Evolutionary conservation across 2,329 filamentous ascomycete species (phyloP).

Genomic region (Blastomyces gilchristii): DNA sequence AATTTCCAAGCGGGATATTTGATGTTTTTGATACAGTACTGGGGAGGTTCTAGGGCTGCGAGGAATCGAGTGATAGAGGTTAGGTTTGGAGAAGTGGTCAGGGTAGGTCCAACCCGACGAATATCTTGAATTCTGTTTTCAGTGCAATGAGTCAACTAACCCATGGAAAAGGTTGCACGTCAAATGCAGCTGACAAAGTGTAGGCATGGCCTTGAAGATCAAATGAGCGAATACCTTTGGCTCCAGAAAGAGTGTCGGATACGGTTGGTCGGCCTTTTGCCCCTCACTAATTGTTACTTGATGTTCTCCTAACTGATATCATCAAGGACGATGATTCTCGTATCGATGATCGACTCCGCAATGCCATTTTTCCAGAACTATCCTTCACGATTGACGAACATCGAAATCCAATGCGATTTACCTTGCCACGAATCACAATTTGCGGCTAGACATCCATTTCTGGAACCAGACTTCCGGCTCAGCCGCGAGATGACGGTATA

Average conservation of each 20-base stretch:
- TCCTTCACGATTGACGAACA: slow-evolving; percentile 32
- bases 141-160: not conserved
- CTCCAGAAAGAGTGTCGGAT: slow-evolving; percentile 37
- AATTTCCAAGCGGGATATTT: slow-evolving; percentile 36
- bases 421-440: slow-evolving; percentile 35
- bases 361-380: slow-evolving; percentile 39
- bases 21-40: slow-evolving; percentile 36
- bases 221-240: slow-evolving; percentile 32
- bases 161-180: slow-evolving; percentile 27
- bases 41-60: slow-evolving; percentile 32
- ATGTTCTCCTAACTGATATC: not conserved
- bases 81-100: slow-evolving; percentile 35
- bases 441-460: slow-evolving; percentile 33
- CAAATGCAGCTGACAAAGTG: slow-evolving; percentile 30
- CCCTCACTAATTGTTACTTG: not conserved
- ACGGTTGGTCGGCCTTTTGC: slow-evolving; percentile 22
- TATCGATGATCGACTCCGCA: slow-evolving; percentile 36
- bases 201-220: slow-evolving; percentile 31
- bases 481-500: slow-evolving; percentile 29
- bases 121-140: not conserved
- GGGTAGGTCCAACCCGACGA: slow-evolving; percentile 21
- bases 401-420: slow-evolving; percentile 37
- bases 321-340: slow-evolving; percentile 30
- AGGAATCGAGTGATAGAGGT: slow-evolving; percentile 35
- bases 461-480: slow-evolving; percentile 31